Evolutionary conservation across 371 early-diverging fungal species (phyloP), one percentile per base, ranked within the genome.

Genomic region (Mortierella sp.): DNA sequence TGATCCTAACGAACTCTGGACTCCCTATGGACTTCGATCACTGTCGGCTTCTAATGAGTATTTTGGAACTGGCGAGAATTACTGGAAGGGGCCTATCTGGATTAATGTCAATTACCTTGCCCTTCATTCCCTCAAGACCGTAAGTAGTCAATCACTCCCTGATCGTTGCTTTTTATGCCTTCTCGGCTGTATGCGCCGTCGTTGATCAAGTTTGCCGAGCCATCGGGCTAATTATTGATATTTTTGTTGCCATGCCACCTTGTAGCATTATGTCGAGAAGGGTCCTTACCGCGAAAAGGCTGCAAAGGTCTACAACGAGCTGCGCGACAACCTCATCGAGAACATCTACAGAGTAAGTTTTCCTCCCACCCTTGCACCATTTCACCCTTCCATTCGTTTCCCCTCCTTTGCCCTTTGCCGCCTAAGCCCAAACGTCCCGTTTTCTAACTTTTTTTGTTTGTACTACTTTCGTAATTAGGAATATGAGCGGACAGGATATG

Each of bases 61-160:
- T 65, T 98, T 94, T 85, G 93, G 92, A 8, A 93, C 93, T 1
- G 96, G 94, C 70, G 99, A 99, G 87, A 94, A 97, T 83, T 98
- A 98, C 84, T 99, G 98, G 99, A 91, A 96, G 54, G 99, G 98
- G 3, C 97, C 98, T 3, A 93, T 98, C 54, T 99, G 99, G 99
- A 92, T 98, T 78, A 97, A 98, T 78, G 90, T 97, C 77, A 98
- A 98, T 87, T 99, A 97, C 86, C 87, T 99, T 70, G 93, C 94
- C 0, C 87, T 98, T 46, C 91, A 93, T 49, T 90, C 95, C 44
- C 89, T 99, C 70, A 88, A 96, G 86, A 92, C 90, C 54, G 94
- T 94, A 89, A 81, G 85, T 51, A 2, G 27, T 1, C 14, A n/a
- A 18, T 21, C 6, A n/a, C 41, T 77, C 29, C 38, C 49, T 55